Conservation (phyloP, 768 basidiomycete species). For the Tulasnella sp. region DNA sequence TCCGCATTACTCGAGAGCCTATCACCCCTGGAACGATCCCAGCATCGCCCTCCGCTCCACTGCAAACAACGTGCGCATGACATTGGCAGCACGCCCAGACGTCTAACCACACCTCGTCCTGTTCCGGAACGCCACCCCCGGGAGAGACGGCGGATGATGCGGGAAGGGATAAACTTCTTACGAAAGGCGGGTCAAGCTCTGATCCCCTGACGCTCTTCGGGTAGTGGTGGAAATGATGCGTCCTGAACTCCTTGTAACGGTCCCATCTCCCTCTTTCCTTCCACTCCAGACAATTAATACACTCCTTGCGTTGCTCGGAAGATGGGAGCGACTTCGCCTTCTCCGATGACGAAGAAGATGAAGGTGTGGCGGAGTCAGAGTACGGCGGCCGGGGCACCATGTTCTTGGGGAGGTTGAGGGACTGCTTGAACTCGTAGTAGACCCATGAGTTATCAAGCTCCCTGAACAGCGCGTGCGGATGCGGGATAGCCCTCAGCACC, state of each 20-base stretch:
- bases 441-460: slow-evolving; percentile 77
- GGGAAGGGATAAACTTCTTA: slow-evolving; percentile 24
- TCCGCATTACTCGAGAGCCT: slow-evolving; percentile 49
- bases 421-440: slow-evolving; percentile 47
- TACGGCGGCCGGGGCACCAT: slow-evolving; percentile 39
- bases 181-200: slow-evolving; percentile 52
- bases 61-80: slow-evolving; percentile 55
- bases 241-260: slow-evolving; percentile 39
- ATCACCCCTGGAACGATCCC: slow-evolving; percentile 65
- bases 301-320: slow-evolving; percentile 34
- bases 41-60: slow-evolving; percentile 29
- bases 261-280: slow-evolving; percentile 35
- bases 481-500: slow-evolving; percentile 58
- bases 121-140: slow-evolving; percentile 10
- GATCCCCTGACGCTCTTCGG: slow-evolving; percentile 57
- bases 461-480: slow-evolving; percentile 77
- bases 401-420: slow-evolving; percentile 53
- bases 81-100: slow-evolving; percentile 82
- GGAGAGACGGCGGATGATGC: slow-evolving; percentile 1
- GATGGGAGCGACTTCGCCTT: slow-evolving; percentile 22
- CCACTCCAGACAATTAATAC: slow-evolving; percentile 44
- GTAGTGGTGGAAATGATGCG: slow-evolving; percentile 74
- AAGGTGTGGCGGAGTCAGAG: slow-evolving; percentile 27
- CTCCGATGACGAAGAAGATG: slow-evolving; percentile 42
- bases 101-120: slow-evolving; percentile 46